Conservation (phyloP, 805 yeast genomes). For the Candida yuanshanica region DNA sequence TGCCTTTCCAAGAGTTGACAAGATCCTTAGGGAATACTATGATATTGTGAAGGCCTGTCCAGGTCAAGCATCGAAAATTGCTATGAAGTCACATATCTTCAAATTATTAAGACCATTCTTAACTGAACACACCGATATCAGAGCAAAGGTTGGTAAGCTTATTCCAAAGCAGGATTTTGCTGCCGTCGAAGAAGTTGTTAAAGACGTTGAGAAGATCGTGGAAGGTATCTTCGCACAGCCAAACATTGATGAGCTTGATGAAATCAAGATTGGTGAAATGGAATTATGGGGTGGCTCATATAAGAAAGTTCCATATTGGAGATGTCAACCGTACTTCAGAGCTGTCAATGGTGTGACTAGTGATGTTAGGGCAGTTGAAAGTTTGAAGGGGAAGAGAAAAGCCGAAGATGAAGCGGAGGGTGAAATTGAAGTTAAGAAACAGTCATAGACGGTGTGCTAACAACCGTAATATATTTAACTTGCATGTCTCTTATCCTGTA, state of each 20-base stretch:
- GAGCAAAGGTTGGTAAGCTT: slow-evolving; percentile 61
- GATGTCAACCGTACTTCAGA: slow-evolving; percentile 93
- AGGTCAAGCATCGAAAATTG: slow-evolving; percentile 62
- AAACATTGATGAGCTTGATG: slow-evolving; percentile 52
- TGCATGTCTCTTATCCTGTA: too few relatives aligned
- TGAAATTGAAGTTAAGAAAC: slow-evolving; percentile 8
- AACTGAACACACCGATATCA: slow-evolving; percentile 66
- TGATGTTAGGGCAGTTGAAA: slow-evolving; percentile 32
- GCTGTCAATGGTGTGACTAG: slow-evolving; percentile 74
- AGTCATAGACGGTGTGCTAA: not conserved
- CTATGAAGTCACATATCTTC: slow-evolving; percentile 92
- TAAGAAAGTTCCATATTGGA: slow-evolving; percentile 85
- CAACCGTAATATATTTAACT: too few relatives aligned
- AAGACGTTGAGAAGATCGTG: slow-evolving; percentile 63
- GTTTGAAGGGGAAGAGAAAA: slow-evolving; percentile 18
- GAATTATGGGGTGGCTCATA: slow-evolving; percentile 79
- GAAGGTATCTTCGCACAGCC: slow-evolving; percentile 44
- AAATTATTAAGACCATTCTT: slow-evolving; percentile 80
- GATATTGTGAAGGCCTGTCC: slow-evolving; percentile 53
- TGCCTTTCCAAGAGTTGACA: slow-evolving; percentile 83
- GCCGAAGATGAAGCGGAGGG: slow-evolving; percentile 3
- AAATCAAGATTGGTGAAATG: slow-evolving; percentile 44
- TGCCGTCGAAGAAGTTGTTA: slow-evolving; percentile 50
- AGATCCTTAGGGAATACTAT: slow-evolving; percentile 76
- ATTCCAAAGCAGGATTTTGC: slow-evolving; percentile 39